Conservation (phyloP, 73 alveolate genomes). For the Urostyla sp. region DNA sequence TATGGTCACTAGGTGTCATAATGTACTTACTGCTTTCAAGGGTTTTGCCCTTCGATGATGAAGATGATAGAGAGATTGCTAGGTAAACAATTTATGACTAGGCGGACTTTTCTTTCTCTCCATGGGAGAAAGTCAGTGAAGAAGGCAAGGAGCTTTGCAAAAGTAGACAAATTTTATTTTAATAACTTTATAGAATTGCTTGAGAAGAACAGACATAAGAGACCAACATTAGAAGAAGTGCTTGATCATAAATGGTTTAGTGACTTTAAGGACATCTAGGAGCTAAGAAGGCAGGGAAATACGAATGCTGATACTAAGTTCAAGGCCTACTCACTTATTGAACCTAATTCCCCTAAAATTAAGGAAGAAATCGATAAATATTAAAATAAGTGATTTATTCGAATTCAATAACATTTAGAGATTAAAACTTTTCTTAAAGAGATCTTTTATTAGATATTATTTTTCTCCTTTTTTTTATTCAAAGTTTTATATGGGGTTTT, state of each 20-base stretch:
- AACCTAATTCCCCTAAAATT: slow-evolving; percentile 50
- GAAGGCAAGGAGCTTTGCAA: slow-evolving; percentile 79
- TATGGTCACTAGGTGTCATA: slow-evolving; percentile 85
- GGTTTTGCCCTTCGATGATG: slow-evolving; percentile 89
- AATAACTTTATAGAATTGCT: slow-evolving; percentile 21
- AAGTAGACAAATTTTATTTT: slow-evolving; percentile 2
- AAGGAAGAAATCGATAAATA: slow-evolving; percentile 47
- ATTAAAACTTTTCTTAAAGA: too few relatives aligned
- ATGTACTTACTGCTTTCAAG: slow-evolving; percentile 82
- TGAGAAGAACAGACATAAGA: slow-evolving; percentile 61
- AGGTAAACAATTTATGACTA: slow-evolving; percentile 83
- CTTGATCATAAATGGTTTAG: slow-evolving; percentile 69
- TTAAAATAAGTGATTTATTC: too few relatives aligned
- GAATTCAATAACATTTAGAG: too few relatives aligned
- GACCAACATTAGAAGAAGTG: slow-evolving; percentile 66
- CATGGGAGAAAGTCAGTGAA: slow-evolving; percentile 76
- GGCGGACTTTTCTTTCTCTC: slow-evolving; percentile 76
- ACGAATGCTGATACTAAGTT: slow-evolving; percentile 34
- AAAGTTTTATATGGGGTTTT: too few relatives aligned
- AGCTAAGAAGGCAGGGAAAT: slow-evolving; percentile 29
- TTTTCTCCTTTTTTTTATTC: too few relatives aligned
- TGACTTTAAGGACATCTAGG: slow-evolving; percentile 36
- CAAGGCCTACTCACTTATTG: slow-evolving; percentile 41
- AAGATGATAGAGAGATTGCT: slow-evolving; percentile 84
- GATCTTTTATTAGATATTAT: too few relatives aligned